phyloP scores from a whole-genome alignment of 768 basidiomycete species.

The Fomitopsis serialis region DNA sequence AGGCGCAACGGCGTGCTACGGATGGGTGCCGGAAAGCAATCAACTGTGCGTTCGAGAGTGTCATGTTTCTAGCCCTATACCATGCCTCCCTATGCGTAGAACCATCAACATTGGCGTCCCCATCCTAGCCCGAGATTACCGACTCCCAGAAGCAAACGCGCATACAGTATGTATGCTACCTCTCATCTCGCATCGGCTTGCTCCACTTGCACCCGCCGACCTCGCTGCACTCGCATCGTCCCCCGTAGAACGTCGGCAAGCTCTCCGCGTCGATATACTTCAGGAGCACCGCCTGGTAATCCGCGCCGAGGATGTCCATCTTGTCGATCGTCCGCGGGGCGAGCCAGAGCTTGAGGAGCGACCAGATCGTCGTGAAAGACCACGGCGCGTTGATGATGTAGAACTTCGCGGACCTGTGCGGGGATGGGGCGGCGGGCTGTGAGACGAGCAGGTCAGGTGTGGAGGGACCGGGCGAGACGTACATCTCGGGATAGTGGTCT shows the following conservation, averaged over 20 bases:
- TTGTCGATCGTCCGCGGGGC: constrained; percentile 67
- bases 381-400: constrained; percentile 68
- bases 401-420: constrained; percentile 61
- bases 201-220: constrained; percentile 56
- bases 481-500: constrained; percentile 78
- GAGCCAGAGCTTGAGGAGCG: constrained; percentile 63
- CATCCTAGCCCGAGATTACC: too few species aligned
- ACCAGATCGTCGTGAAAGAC: constrained; percentile 71
- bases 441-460: not conserved
- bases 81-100: too few species aligned
- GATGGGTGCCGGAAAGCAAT: too few species aligned
- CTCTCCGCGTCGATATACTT: constrained; percentile 58
- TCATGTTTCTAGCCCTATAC: too few species aligned
- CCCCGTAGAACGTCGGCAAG: constrained; percentile 56
- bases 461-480: constrained; percentile 16
- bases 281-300: constrained; percentile 53
- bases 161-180: too few species aligned
- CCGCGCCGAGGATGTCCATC: constrained; percentile 56
- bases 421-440: not conserved
- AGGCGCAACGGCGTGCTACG: too few species aligned
- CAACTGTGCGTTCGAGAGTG: too few species aligned
- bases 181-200: constrained; percentile 18
- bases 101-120: too few species aligned
- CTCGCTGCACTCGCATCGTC: constrained; percentile 54
- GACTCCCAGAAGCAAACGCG: too few species aligned